Percentiles rank a stretch among this genome's conserved stretches.
phyloP scores from a whole-genome alignment of 1,139 yeast species.

The Pichia sp. region DNA sequence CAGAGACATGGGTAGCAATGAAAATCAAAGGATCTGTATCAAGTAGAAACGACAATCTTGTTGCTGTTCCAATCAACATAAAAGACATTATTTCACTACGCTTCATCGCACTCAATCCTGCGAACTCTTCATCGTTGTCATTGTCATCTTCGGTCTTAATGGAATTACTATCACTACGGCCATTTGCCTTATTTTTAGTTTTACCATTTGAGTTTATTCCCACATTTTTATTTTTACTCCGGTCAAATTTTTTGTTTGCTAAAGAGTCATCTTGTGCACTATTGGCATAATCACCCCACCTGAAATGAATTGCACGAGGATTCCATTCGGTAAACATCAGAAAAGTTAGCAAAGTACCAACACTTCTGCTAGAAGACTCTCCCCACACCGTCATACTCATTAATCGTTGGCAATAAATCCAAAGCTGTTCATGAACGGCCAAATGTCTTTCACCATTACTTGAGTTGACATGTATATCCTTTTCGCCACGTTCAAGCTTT shows the following conservation, averaged over 20 bases:
- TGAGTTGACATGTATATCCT: conserved; percentile 10
- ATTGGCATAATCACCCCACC: conserved; percentile 85
- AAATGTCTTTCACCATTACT: conserved; percentile 35
- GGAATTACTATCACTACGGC: not conserved
- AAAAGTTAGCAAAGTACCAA: conserved; percentile 83
- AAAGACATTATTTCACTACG: conserved; percentile 89
- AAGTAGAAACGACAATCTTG: conserved; percentile 82
- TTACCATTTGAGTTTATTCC: conserved; percentile 7
- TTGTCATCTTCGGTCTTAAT: not conserved
- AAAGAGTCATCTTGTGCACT: conserved; percentile 34
- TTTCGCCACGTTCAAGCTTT: conserved; percentile 4
- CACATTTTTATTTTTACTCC: conserved; percentile 15
- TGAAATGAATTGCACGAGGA: conserved; percentile 88
- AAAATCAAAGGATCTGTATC: conserved; percentile 70
- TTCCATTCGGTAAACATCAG: conserved; percentile 92
- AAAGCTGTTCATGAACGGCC: conserved; percentile 69
- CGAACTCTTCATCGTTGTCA: conserved; percentile 44
- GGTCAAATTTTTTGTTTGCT: conserved; percentile 12
- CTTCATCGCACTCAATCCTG: conserved; percentile 82
- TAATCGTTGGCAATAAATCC: conserved; percentile 79
- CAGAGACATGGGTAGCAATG: conserved; percentile 80
- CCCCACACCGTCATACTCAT: conserved; percentile 93
- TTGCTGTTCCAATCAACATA: conserved; percentile 88
- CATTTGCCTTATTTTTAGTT: not conserved
- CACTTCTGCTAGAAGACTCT: conserved; percentile 81